A percentile compares a stretch with the other conserved stretches of the same genome.
phyloP scores from a whole-genome alignment of 2,329 filamentous ascomycete species.

The Fusarium setosum region DNA sequence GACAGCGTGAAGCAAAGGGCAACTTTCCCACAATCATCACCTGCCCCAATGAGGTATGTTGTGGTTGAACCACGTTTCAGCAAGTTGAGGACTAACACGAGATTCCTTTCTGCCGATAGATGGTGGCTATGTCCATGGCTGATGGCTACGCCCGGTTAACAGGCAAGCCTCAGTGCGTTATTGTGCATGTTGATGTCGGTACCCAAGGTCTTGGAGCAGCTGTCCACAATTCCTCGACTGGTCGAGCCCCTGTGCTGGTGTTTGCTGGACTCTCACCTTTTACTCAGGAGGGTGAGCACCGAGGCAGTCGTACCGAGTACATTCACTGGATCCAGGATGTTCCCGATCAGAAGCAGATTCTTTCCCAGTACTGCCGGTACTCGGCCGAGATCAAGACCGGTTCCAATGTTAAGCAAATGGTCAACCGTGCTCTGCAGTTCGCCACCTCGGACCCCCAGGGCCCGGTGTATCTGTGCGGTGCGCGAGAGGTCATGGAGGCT shows the following conservation, averaged over 20 bases:
- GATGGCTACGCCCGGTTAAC: slow-evolving; percentile 82
- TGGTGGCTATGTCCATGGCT: slow-evolving; percentile 88
- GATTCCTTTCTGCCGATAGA: slow-evolving; percentile 56
- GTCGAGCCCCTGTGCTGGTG: slow-evolving; percentile 79
- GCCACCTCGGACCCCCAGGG: slow-evolving; percentile 81
- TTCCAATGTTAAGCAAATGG: slow-evolving; percentile 88
- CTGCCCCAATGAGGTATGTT: slow-evolving; percentile 78
- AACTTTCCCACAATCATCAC: slow-evolving; percentile 81
- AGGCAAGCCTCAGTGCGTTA: slow-evolving; percentile 79
- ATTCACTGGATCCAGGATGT: slow-evolving; percentile 91
- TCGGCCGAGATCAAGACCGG: slow-evolving; percentile 85
- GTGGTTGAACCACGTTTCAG: background rate
- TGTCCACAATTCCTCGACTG: slow-evolving; percentile 82
- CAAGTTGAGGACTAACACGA: slow-evolving; percentile 14
- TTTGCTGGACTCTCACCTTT: slow-evolving; percentile 84
- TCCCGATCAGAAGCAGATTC: slow-evolving; percentile 82
- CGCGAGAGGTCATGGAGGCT: slow-evolving; percentile 86
- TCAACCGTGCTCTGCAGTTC: slow-evolving; percentile 86
- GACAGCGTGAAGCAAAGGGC: slow-evolving; percentile 72
- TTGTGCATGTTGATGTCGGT: slow-evolving; percentile 85
- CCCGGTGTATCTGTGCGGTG: slow-evolving; percentile 82
- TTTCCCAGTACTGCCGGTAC: slow-evolving; percentile 88
- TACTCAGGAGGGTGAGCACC: slow-evolving; percentile 81
- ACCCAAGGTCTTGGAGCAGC: slow-evolving; percentile 83
- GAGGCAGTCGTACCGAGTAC: slow-evolving; percentile 83